These are phyloP conservation scores for Exophiala phaeomuriformis DNA, from an alignment of 2,329 filamentous ascomycete genomes.

Conservation along the genomic window DNA sequence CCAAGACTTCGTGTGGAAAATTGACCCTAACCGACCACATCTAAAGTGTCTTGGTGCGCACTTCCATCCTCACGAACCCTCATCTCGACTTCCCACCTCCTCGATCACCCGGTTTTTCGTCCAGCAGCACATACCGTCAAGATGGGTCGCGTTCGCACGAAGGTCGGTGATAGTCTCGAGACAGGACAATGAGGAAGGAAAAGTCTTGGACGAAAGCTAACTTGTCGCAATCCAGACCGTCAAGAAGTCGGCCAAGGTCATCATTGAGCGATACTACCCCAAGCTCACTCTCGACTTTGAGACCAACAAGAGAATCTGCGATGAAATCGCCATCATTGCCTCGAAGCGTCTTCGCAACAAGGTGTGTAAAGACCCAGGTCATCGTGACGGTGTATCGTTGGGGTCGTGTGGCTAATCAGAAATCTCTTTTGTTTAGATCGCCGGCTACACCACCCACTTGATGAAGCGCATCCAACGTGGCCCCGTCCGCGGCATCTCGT, in stretches of 20 bases:
- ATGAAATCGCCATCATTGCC: slow-evolving; percentile 99
- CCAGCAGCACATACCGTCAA: slow-evolving; percentile 32
- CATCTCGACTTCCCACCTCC: not conserved
- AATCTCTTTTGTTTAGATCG: slow-evolving; percentile 56
- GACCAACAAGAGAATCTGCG: slow-evolving; percentile 99
- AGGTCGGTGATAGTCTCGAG: slow-evolving; percentile 30
- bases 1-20: slow-evolving; percentile 8
- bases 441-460: slow-evolving; percentile 95
- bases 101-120: not conserved
- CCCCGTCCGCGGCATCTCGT: slow-evolving; percentile 98
- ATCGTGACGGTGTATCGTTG: not conserved
- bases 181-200: too few species aligned
- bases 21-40: slow-evolving; percentile 5
- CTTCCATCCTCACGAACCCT: not conserved
- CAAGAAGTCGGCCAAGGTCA: slow-evolving; percentile 94
- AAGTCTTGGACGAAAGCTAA: too few species aligned
- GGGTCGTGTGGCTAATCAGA: not conserved
- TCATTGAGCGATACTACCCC: slow-evolving; percentile 98
- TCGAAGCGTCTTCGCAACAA: slow-evolving; percentile 99
- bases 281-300: slow-evolving; percentile 99
- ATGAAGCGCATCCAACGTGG: slow-evolving; percentile 99
- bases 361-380: too few species aligned
- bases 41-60: not conserved
- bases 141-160: slow-evolving; percentile 46
- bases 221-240: slow-evolving; percentile 46